A percentile compares a stretch with the other conserved stretches of the same genome.
These are phyloP conservation scores for Cryptosporidium baileyi DNA, from an alignment of 169 alveolate species.

Conservation along the genomic window DNA sequence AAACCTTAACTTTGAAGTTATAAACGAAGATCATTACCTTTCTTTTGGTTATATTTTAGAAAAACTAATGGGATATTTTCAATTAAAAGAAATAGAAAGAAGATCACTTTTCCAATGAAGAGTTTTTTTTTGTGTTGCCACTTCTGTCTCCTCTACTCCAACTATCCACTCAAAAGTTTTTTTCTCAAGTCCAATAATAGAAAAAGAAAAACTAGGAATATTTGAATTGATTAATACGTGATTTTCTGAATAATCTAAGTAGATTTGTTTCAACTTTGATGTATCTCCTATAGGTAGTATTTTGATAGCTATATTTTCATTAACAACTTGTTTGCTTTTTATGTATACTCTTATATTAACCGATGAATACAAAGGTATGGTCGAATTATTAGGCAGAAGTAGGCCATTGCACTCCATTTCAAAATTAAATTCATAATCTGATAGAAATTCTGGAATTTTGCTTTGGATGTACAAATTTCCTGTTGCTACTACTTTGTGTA, in stretches of 20 bases:
- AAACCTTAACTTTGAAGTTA: not conserved
- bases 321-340: not conserved
- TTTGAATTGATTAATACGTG: not conserved
- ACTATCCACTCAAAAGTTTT: constrained; percentile 60
- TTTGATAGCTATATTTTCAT: not conserved
- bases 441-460: not conserved
- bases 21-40: not conserved
- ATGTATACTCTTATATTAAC: not conserved
- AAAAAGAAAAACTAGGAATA: constrained; percentile 14
- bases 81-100: constrained; percentile 56
- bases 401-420: constrained; percentile 24
- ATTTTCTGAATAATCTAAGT: constrained; percentile 1
- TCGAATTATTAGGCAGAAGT: not conserved
- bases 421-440: not conserved
- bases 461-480: not conserved
- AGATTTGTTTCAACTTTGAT: constrained; percentile 15
- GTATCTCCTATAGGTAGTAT: constrained; percentile 19
- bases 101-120: constrained; percentile 66
- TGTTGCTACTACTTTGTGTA: not conserved
- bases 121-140: not conserved
- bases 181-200: constrained; percentile 51
- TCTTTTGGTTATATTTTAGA: not conserved
- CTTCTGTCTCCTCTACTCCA: constrained; percentile 52
- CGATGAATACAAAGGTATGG: not conserved
- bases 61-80: not conserved